Evolutionary conservation across 495 filamentous ascomycete species (phyloP), one percentile per base, ranked within the genome.

Genomic region (Aspergillus panamensis): DNA sequence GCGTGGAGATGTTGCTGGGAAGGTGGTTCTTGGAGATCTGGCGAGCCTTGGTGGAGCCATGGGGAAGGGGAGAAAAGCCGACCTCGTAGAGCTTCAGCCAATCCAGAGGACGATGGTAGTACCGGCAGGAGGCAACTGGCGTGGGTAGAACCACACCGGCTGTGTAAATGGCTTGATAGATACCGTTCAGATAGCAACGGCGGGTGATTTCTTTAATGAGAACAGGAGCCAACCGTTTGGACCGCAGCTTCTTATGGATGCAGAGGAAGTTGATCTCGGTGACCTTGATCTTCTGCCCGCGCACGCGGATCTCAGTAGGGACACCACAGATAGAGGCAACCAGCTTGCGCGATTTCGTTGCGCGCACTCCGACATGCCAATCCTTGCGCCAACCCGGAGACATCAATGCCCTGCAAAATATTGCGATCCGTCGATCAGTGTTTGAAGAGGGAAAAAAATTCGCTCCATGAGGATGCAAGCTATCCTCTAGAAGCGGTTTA

Each of bases 241-340:
- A 84, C 42, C 95, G 89, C 8, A 98, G 84, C 73, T 97, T 97
- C 79, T 96, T 97, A 80, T 97, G 95, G 60, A 97, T 84, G 69
- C 91, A 95, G 51, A 98, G 87, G 78, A 96, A 97, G 75, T 98
- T 97, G 74, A 97, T 92, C 69, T 98, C 94, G 32, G 88, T 92
- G 53, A 86, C 85, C 51, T 85, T 84, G 62, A 97, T 70, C 47
- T 80, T 73, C 48, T 88, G 88, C 47, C 85, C 77, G 29, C 92
- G 89, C 19, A 97, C 87, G 48, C 88, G 89, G 29, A 97, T 73
- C 47, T 84, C 79, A 43, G 90, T 84, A 1, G 95, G 94, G 8
- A 96, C 87, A 61, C 90, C 94, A 43, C 89, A 93, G 58, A 98
- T 97, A 69, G 96, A 97, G 47, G 91, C 94, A 53, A 96, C 91